These are phyloP conservation scores for Ceratocystis ficicola DNA, from an alignment of 2,329 filamentous ascomycete species.

Conservation along the genomic window DNA sequence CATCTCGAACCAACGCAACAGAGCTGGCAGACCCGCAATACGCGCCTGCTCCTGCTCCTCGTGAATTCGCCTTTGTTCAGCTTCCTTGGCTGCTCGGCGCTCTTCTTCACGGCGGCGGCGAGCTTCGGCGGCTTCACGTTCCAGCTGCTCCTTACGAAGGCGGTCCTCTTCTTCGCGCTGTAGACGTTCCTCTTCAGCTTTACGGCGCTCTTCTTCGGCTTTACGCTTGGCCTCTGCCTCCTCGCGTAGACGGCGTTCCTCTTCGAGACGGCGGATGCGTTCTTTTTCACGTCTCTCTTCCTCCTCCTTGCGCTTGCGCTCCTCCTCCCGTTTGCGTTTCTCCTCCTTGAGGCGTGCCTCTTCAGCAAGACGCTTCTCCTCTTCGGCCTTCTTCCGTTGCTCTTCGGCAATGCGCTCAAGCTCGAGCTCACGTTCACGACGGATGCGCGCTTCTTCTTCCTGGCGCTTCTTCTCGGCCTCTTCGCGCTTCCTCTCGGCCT, in stretches of 20 bases:
- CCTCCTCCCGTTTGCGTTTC: slow-evolving; percentile 31
- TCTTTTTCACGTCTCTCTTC: slow-evolving; percentile 27
- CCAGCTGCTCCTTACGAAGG: slow-evolving; percentile 34
- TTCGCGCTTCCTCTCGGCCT: slow-evolving; percentile 30
- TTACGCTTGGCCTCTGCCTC: slow-evolving; percentile 27
- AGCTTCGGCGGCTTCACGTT: slow-evolving; percentile 40
- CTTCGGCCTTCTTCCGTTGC: slow-evolving; percentile 28
- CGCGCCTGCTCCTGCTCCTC: slow-evolving; percentile 45
- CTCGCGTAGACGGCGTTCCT: slow-evolving; percentile 22
- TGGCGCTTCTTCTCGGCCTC: slow-evolving; percentile 29
- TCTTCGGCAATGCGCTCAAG: slow-evolving; percentile 14
- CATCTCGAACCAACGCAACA: slow-evolving; percentile 49
- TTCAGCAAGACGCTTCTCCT: slow-evolving; percentile 26
- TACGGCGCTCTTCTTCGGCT: slow-evolving; percentile 31
- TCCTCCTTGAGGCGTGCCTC: slow-evolving; percentile 28
- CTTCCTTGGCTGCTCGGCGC: slow-evolving; percentile 38
- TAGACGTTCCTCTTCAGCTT: slow-evolving; percentile 32
- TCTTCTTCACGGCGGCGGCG: slow-evolving; percentile 40
- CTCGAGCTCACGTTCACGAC: slow-evolving; percentile 12
- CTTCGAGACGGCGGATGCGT: slow-evolving; percentile 25
- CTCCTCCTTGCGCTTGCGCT: slow-evolving; percentile 32
- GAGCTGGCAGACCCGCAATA: slow-evolving; percentile 45
- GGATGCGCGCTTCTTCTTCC: slow-evolving; percentile 19
- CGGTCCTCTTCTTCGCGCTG: slow-evolving; percentile 37
- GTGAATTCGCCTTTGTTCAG: slow-evolving; percentile 39